Percentiles rank a stretch among this genome's conserved stretches.
phyloP scores from a whole-genome alignment of 78 protist genomes.

The Cyanophora paradoxa region DNA sequence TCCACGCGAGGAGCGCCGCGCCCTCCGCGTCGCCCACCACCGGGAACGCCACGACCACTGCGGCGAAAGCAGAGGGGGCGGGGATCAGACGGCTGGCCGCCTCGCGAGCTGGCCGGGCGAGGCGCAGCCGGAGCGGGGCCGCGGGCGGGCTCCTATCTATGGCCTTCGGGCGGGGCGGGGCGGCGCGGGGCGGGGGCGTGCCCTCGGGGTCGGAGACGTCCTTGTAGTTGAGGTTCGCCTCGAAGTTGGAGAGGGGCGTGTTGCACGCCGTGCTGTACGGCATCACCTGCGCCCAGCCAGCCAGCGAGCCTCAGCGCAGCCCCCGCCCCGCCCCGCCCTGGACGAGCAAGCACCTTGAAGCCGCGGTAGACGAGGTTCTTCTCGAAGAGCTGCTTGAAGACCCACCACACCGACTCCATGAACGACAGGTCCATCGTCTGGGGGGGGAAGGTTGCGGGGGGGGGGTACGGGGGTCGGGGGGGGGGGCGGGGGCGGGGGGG shows the following conservation, averaged over 20 bases:
- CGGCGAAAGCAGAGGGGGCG: not conserved
- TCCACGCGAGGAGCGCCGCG: constrained; percentile 90
- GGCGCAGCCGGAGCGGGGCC: not conserved
- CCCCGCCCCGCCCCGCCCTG: not conserved
- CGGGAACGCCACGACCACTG: constrained; percentile 57
- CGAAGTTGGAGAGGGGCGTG: constrained; percentile 98
- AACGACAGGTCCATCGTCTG: constrained; percentile 90
- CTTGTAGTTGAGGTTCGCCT: constrained; percentile 88
- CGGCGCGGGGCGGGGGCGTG: constrained; percentile 50
- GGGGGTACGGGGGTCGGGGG: no score
- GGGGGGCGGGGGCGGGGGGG: no score
- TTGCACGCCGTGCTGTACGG: constrained; percentile 91
- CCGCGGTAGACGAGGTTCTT: constrained; percentile 95
- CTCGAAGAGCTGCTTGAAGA: constrained; percentile 79
- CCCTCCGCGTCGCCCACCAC: constrained; percentile 47
- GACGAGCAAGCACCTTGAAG: constrained; percentile 55
- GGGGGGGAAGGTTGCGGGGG: no score
- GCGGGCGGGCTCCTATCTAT: not conserved
- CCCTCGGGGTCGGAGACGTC: constrained; percentile 91
- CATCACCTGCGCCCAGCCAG: constrained; percentile 70
- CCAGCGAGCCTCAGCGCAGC: not conserved
- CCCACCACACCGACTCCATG: constrained; percentile 97
- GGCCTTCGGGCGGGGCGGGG: constrained; percentile 33
- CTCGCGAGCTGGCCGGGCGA: not conserved
- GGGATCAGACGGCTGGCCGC: not conserved